phyloP scores from a whole-genome alignment of 2,329 filamentous ascomycete genomes.

The Colletotrichum scovillei region DNA sequence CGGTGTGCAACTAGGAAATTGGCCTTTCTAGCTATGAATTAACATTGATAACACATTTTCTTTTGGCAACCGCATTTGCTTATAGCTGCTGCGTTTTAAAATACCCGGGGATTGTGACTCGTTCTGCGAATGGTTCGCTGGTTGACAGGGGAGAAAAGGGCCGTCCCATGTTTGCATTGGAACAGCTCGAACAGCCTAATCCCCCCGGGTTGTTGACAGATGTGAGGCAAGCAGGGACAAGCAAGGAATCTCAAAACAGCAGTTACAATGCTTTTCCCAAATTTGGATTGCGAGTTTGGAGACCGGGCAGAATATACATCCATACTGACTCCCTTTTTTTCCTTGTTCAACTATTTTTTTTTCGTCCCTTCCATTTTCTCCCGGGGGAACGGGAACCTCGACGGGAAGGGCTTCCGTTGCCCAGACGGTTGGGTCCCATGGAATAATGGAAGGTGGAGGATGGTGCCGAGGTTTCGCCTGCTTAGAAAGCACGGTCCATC shows the following conservation, averaged over 20 bases:
- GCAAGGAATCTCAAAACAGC: background rate
- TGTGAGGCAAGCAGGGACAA: slow-evolving; percentile 11
- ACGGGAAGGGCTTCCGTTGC: background rate
- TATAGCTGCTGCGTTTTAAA: background rate
- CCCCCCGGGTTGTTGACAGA: background rate
- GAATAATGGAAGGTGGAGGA: background rate
- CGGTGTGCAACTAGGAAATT: background rate
- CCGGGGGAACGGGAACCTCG: no score
- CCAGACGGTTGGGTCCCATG: background rate
- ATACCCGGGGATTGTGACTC: slow-evolving; percentile 2
- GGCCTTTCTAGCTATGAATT: background rate
- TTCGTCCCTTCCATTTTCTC: background rate
- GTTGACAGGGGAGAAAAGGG: background rate
- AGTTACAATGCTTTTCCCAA: background rate
- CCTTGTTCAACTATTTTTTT: background rate
- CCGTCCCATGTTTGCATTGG: slow-evolving; percentile 5
- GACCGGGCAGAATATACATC: background rate
- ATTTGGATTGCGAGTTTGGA: background rate
- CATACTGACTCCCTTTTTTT: background rate
- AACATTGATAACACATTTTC: background rate
- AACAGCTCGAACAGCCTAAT: slow-evolving; percentile 3
- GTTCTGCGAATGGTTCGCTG: background rate
- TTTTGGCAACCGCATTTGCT: background rate
- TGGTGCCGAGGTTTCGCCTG: slow-evolving; percentile 23
- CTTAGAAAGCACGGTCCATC: slow-evolving; percentile 15